Conservation (phyloP, 1,139 yeast genomes). For the Ogataea hybrid region DNA sequence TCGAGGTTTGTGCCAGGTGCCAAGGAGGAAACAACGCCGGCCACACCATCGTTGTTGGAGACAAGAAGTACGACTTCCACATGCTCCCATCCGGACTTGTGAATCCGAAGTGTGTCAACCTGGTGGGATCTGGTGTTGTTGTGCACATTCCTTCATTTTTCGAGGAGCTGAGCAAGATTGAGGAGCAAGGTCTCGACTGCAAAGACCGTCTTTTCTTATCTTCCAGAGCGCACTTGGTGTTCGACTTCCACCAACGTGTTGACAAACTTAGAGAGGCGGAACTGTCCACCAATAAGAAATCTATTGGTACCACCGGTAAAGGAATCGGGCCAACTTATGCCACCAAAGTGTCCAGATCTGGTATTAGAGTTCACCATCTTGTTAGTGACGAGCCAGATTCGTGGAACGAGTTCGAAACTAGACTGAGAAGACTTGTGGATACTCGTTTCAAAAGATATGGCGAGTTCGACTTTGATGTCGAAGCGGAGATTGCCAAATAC, state of each 20-base stretch:
- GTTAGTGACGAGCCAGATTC: slow-evolving; percentile 87
- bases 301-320: slow-evolving; percentile 98
- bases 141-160: slow-evolving; percentile 93
- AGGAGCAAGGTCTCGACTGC: slow-evolving; percentile 76
- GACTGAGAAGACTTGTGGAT: slow-evolving; percentile 72
- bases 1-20: slow-evolving; percentile 97
- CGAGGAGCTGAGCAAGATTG: slow-evolving; percentile 77
- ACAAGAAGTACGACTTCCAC: slow-evolving; percentile 92
- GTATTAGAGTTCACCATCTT: slow-evolving; percentile 94
- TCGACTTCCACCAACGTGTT: slow-evolving; percentile 96
- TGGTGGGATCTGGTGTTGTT: slow-evolving; percentile 96
- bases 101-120: slow-evolving; percentile 84
- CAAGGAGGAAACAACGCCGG: slow-evolving; percentile 99
- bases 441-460: slow-evolving; percentile 91
- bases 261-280: slow-evolving; percentile 95
- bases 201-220: slow-evolving; percentile 81
- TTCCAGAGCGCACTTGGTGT: slow-evolving; percentile 93
- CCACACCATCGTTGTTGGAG: slow-evolving; percentile 92
- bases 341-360: slow-evolving; percentile 95
- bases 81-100: slow-evolving; percentile 98
- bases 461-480: slow-evolving; percentile 82
- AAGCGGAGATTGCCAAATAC: slow-evolving; percentile 75
- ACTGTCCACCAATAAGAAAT: slow-evolving; percentile 77
- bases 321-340: slow-evolving; percentile 99
- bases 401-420: slow-evolving; percentile 86